Percentiles rank a stretch among this genome's conserved stretches.
These are phyloP conservation scores for Macadamia integrifolia DNA, from an alignment of 164 flowering plant species.

Conservation along the genomic window DNA sequence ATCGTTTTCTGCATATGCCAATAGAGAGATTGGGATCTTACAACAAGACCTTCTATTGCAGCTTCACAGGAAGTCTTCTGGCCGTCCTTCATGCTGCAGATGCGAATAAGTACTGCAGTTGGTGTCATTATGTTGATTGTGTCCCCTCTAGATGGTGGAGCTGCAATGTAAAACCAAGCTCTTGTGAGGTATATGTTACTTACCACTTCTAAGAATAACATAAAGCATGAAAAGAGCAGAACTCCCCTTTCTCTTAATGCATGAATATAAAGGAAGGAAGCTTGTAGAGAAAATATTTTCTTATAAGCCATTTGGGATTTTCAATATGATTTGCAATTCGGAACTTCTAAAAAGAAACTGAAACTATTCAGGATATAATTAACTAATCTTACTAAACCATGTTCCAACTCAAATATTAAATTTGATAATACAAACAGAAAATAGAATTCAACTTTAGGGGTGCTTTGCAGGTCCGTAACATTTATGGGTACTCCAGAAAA, in stretches of 20 bases:
- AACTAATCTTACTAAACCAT: too few relatives aligned
- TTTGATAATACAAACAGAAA: background rate
- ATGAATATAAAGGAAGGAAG: background rate
- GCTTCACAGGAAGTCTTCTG: constrained; percentile 47
- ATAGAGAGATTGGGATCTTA: background rate
- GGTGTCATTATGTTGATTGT: constrained; percentile 68
- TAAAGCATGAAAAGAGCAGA: background rate
- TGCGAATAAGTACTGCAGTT: constrained; percentile 48
- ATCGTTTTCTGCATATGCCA: background rate
- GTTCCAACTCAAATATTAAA: background rate
- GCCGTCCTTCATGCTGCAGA: constrained; percentile 43
- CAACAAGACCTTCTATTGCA: constrained; percentile 19
- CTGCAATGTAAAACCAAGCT: constrained; percentile 40
- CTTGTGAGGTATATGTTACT: constrained; percentile 53
- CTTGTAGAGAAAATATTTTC: background rate
- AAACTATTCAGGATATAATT: too few relatives aligned
- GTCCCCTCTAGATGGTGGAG: constrained; percentile 64
- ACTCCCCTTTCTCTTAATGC: background rate
- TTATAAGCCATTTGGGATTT: background rate
- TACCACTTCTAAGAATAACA: background rate
- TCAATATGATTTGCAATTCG: too few relatives aligned
- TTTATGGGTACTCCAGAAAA: background rate
- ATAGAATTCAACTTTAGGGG: background rate
- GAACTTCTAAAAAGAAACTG: too few relatives aligned
- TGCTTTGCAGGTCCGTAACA: background rate